Evolutionary conservation across 2,329 filamentous ascomycete species (phyloP), one percentile per base, ranked within the genome.

Genomic region (Boeremia exigua): DNA sequence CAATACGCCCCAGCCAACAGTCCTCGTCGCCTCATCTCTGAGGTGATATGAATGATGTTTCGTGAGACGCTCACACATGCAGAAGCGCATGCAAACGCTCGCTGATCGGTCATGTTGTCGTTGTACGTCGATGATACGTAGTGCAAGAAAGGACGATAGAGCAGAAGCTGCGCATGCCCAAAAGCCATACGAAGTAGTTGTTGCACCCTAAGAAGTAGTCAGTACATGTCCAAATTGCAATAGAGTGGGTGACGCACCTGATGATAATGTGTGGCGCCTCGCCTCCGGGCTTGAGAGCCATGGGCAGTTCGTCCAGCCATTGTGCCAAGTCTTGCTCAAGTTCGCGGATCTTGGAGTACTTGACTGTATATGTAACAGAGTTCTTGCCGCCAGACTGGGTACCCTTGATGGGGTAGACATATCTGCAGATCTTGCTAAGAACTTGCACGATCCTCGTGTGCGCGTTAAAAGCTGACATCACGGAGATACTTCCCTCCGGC

Each of bases 91-190:
- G 89, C 89, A 70, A 92, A 94, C 1, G 89, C 90, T 48, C 90
- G 82, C 63, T 92, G 88, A 65, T 93, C 90, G n/a, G 90, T 79
- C 14, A 52, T 77, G 42, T 79, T 80, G 7, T 78, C 78, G 52
- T 75, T 75, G 60, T 77, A 77, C 17, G 77, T 71, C 38, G 86
- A 86, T 7, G 90, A 92, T 14, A 92, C 87, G 63, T 94, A 95
- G 71, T 95, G 91, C 11, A 95, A 78, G 71, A 95, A 95, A 0
- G 91, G 91, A 15, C 91, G 82, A 68, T 95, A 95, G 2, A 95
- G 78, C 68, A 95, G 86, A 73, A 95, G 87, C 69, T 94, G 91
- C 5, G 92, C 89, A 67, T 94, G 90, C 2, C 89, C 89, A 70
- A 90, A 94, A n/a, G 88, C 85, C 74, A 95, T 88, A 32, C 90